phyloP scores from a whole-genome alignment of 805 yeast genomes.

The Yarrowia bubula region DNA sequence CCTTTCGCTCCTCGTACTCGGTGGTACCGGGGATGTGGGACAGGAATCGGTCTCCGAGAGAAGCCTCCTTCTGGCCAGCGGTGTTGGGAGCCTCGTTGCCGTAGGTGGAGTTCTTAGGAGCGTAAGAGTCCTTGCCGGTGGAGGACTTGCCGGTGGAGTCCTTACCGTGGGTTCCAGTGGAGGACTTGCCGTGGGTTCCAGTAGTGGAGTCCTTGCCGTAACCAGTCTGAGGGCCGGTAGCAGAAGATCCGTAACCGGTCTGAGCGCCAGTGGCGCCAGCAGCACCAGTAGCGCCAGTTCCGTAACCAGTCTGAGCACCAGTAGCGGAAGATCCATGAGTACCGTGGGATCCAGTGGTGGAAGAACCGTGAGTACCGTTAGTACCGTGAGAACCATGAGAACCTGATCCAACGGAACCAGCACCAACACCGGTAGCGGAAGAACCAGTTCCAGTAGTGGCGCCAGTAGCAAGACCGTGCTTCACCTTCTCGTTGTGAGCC shows the following conservation, averaged over 20 bases:
- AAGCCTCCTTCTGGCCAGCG: not conserved
- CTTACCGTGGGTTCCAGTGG: not conserved
- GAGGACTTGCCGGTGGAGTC: not conserved
- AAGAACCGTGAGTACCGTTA: conserved; percentile 4
- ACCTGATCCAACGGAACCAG: not conserved
- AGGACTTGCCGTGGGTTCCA: not conserved
- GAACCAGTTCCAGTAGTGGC: no score
- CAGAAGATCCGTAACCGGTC: not conserved
- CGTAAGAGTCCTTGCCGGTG: not conserved
- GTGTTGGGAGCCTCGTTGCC: no score
- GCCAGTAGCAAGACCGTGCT: not conserved
- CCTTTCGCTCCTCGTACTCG: conserved; percentile 26
- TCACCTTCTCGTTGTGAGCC: conserved; percentile 16
- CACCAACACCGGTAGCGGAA: not conserved
- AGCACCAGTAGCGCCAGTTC: not conserved
- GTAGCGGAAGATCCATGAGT: not conserved
- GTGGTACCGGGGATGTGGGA: conserved; percentile 21
- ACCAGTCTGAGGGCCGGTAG: not conserved
- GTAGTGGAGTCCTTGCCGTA: conserved; percentile 5
- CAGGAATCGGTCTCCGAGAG: conserved; percentile 6
- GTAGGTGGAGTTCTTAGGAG: no score
- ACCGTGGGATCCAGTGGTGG: not conserved
- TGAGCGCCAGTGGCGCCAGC: not conserved
- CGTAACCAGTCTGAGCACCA: not conserved
- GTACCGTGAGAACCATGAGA: conserved; percentile 1